Percentiles rank a stretch among this genome's conserved stretches.
Conservation (phyloP, 257 asterid species). For the Penstemon eatonii region DNA sequence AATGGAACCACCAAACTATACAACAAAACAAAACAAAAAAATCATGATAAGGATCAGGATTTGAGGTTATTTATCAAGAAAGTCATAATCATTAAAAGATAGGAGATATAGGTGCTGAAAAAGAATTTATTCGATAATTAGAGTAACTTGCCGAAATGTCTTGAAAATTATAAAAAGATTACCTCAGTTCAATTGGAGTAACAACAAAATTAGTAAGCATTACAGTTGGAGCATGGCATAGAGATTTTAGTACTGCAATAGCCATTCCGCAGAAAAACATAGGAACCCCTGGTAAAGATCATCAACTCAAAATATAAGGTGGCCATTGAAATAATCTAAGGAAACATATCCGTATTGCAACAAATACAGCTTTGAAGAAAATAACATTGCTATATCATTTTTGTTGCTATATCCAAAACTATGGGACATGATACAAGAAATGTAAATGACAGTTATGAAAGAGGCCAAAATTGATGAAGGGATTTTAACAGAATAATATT, state of each 20-base stretch:
- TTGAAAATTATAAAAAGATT: constrained; percentile 17
- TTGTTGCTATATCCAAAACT: not conserved
- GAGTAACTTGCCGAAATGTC: not conserved
- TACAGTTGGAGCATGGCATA: constrained; percentile 87
- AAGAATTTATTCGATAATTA: not conserved
- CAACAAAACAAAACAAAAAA: constrained; percentile 7
- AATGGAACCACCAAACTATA: constrained; percentile 81
- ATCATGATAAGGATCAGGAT: constrained; percentile 6
- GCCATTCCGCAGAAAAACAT: constrained; percentile 84
- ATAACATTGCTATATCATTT: not conserved
- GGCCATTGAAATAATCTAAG: constrained; percentile 13
- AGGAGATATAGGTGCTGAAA: constrained; percentile 1
- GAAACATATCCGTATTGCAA: not conserved
- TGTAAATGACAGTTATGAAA: too few species aligned
- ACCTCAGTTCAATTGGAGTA: constrained; percentile 90
- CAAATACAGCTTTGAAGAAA: constrained; percentile 16
- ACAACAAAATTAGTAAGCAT: constrained; percentile 85
- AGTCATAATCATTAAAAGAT: constrained; percentile 4
- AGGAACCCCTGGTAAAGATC: constrained; percentile 63
- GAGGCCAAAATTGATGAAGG: too few species aligned
- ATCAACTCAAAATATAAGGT: constrained; percentile 29
- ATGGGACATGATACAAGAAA: too few species aligned
- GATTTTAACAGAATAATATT: too few species aligned
- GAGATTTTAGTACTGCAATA: constrained; percentile 69
- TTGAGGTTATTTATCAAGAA: constrained; percentile 15